phyloP scores from a whole-genome alignment of 306 rosid species.

The Hippophae tibetana region DNA sequence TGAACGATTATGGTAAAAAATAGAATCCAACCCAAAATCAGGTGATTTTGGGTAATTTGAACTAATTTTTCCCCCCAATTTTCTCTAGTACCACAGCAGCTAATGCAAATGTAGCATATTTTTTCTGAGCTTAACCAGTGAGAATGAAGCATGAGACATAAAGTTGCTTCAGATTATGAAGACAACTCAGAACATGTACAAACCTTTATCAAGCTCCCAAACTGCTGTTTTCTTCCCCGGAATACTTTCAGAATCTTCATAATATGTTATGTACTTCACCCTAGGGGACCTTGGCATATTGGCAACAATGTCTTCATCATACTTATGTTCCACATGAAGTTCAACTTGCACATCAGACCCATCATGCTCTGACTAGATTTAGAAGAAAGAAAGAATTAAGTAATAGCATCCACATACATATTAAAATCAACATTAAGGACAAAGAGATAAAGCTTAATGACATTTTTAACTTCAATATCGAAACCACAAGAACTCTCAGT shows the following conservation, averaged over 20 bases:
- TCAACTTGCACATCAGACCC: conserved; percentile 82
- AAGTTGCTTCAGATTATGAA: conserved; percentile 8
- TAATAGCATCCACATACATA: conserved; percentile 5
- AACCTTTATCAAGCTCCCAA: conserved; percentile 98
- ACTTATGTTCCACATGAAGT: conserved; percentile 61
- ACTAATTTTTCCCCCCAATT: not conserved
- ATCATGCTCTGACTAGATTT: conserved; percentile 76
- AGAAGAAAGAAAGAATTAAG: conserved; percentile 8
- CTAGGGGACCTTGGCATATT: conserved; percentile 66
- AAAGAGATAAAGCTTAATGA: not conserved
- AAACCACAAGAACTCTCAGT: no score
- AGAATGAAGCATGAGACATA: not conserved
- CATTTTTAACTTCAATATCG: no score
- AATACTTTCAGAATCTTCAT: conserved; percentile 84
- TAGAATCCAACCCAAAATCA: no score
- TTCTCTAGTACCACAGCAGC: not conserved
- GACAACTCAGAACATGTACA: conserved; percentile 20
- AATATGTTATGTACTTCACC: conserved; percentile 79
- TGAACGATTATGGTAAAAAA: no score
- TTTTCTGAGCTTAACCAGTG: no score
- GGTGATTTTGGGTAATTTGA: not conserved
- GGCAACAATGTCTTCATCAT: conserved; percentile 62
- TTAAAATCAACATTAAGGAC: not conserved
- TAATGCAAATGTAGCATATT: not conserved
- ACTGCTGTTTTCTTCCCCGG: conserved; percentile 92